phyloP scores from a whole-genome alignment of 495 filamentous ascomycete genomes.

The Lepidopterella palustris region DNA sequence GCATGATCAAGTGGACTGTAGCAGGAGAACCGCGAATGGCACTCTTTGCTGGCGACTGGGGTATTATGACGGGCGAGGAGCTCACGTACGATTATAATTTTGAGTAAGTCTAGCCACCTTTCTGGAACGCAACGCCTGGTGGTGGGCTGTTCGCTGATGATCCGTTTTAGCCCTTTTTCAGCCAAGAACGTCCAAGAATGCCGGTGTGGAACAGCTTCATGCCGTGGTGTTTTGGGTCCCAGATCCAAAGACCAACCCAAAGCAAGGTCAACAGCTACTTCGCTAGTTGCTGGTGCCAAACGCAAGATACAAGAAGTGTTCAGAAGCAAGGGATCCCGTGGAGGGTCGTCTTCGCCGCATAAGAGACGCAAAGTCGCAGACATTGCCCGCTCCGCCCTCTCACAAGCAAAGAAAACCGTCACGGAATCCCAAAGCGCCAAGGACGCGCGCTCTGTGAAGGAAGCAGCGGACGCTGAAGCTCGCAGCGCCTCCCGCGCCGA shows the following conservation, averaged over 20 bases:
- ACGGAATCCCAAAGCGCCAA: slow-evolving; percentile 5
- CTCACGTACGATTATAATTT: slow-evolving; percentile 99
- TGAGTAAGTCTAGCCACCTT: slow-evolving; percentile 50
- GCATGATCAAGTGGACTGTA: slow-evolving; percentile 98
- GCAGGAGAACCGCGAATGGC: slow-evolving; percentile 92
- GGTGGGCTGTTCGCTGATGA: background rate
- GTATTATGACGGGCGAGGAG: slow-evolving; percentile 89
- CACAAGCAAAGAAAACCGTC: slow-evolving; percentile 17
- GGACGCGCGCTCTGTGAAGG: slow-evolving; percentile 8
- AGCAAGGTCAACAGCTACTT: slow-evolving; percentile 2
- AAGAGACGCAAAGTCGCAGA: slow-evolving; percentile 17
- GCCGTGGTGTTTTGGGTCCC: slow-evolving; percentile 40
- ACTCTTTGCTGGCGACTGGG: slow-evolving; percentile 83
- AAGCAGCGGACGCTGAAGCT: slow-evolving; percentile 9
- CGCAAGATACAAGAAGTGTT: slow-evolving; percentile 24
- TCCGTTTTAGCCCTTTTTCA: slow-evolving; percentile 34
- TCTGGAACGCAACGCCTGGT: too few relatives aligned
- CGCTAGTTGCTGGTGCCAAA: slow-evolving; percentile 21
- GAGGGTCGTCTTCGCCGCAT: slow-evolving; percentile 1
- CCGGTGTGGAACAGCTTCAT: slow-evolving; percentile 39
- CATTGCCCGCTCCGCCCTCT: slow-evolving; percentile 12
- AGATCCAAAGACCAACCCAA: slow-evolving; percentile 24
- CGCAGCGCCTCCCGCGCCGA: slow-evolving; percentile 16
- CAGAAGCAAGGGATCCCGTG: slow-evolving; percentile 8
- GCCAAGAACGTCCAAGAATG: slow-evolving; percentile 38